Base-by-base conservation (phyloP, 2,329 filamentous ascomycete species). In the Ceratocystis alfenasii region DNA sequence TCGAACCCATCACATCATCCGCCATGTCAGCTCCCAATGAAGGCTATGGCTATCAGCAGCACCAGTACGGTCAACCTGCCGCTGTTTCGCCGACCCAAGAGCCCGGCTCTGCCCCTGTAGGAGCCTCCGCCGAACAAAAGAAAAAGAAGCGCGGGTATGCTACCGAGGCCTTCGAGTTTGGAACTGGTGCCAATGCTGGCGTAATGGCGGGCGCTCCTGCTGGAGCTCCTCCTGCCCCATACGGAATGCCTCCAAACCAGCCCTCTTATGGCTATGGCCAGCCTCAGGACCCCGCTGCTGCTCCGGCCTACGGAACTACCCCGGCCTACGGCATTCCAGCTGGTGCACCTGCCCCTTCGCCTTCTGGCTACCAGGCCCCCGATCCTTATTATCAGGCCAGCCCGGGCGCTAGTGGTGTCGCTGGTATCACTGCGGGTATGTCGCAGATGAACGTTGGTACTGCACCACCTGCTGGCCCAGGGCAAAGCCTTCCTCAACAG, bases 101-200 rank as follows among this genome's bases (percentile, higher is more conserved):
- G 69, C 72, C 10, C 69, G 71, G 46, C 71, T 71, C 57, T 70
- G 66, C 17, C 17, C 65, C 65, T 41, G 63, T 41, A 57, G 55
- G 60, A n/a, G 45, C 50, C n/a, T 36, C 46, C 55, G 72, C 76
- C 36, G 79, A 80, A 55, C 78, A 79, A 60, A 86, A 83, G 75
- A 91, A 91, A 80, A 96, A 96, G 84, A 96, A 95, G 83, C 84
- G 91, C 80, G 87, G 89, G 66, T 97, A 97, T 79, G 94, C 94
- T 65, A 90, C 90, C 66, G 89, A 95, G 76, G 93, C 93, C 59
- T 99, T 95, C 76, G 93, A 95, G 68, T 94, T 97, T 72, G 90
- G 89, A 63, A 83, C 84, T 63, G 94, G 93, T 72, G 89, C 89
- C 73, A 97, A 97, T 81, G 86, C 88, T 65, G 55, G 55, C 7